Base-by-base conservation (phyloP, 192 early-diverging fungal species). In the Podila clonocystis region DNA sequence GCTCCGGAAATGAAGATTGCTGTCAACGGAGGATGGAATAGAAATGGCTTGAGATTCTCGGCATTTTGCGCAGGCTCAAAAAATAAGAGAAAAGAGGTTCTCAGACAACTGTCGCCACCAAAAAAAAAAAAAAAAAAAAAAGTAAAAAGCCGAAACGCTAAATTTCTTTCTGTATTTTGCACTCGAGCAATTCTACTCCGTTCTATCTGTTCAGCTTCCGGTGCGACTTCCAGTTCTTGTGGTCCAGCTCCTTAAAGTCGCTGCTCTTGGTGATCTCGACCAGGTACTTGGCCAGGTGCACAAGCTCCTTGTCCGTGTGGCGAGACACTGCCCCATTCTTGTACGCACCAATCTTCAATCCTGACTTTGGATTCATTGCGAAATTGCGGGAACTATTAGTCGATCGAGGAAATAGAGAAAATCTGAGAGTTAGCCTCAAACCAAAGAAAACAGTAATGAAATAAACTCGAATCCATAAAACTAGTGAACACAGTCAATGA, bases 341-440 rank as follows among this genome's bases (percentile, higher is more conserved):
- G 75, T 91, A 93, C 5, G 90, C 82, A 0, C 86, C 73, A 49
- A 93, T 92, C 75, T 92, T 91, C 22, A 94, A 73, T 7, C 92
- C 92, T 28, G 85, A 87, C 61, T 88, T 85, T 33, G 86, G 86
- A 62, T 94, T 94, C 70, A 94, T 86, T 0, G 91, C 91, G 89
- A 94, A 94, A 65, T 94, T 94, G 19, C 92, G 83, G 26, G 86
- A 83, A 12, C 77, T 80, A 64, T 3, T 29, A 4, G n/a, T n/a
- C 34, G 7, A 52, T 2, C 0, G 50, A 2, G 8, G 7, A 57
- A 12, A 34, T 4, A 24, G 24, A 24, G 11, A 22, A 3, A 52
- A 50, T 50, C 20, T 52, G 50, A 50, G 50, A 36, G 34, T 36
- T 36, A 36, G 34, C 34, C 34, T 45, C 24, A 19, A 19, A 30